Conservation (phyloP, 108 stramenopile species). For the Pelagomonas calceolata region DNA sequence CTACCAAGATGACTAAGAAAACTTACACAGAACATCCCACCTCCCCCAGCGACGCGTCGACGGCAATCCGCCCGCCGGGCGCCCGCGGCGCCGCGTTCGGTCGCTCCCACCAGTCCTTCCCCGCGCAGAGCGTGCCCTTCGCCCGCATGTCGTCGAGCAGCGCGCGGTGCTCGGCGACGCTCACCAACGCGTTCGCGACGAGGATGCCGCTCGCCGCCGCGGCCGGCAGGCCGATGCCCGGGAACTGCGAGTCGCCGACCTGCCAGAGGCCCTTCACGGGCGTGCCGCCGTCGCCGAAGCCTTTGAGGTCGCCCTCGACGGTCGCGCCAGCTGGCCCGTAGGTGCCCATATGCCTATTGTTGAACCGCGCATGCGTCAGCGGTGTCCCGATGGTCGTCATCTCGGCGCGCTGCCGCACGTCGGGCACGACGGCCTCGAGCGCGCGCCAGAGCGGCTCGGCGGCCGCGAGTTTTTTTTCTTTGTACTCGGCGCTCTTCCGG, state of each 20-base stretch:
- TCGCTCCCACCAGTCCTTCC: neutral
- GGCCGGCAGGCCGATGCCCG: constrained; percentile 29
- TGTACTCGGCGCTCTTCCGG: constrained; percentile 46
- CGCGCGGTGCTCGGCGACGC: neutral
- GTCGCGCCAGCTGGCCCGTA: constrained; percentile 62
- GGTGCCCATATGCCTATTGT: constrained; percentile 56
- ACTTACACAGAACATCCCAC: too few relatives aligned
- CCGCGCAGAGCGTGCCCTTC: neutral
- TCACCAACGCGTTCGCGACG: neutral
- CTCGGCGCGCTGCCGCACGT: constrained; percentile 56
- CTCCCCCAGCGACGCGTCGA: neutral
- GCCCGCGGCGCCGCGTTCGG: neutral
- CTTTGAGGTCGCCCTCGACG: constrained; percentile 1
- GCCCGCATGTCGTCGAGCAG: neutral
- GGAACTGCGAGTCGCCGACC: constrained; percentile 25
- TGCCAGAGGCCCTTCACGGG: neutral
- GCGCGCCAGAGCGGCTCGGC: constrained; percentile 72
- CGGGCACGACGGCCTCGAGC: constrained; percentile 70
- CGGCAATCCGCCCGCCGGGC: neutral
- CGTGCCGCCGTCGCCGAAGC: neutral
- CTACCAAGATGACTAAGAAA: too few relatives aligned
- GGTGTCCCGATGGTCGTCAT: constrained; percentile 62
- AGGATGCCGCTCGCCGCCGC: constrained; percentile 27
- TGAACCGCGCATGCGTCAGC: constrained; percentile 70
- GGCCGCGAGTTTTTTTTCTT: constrained; percentile 47